Base-by-base conservation (phyloP, 192 early-diverging fungal species). In the Rhizophlyctis rosea region DNA sequence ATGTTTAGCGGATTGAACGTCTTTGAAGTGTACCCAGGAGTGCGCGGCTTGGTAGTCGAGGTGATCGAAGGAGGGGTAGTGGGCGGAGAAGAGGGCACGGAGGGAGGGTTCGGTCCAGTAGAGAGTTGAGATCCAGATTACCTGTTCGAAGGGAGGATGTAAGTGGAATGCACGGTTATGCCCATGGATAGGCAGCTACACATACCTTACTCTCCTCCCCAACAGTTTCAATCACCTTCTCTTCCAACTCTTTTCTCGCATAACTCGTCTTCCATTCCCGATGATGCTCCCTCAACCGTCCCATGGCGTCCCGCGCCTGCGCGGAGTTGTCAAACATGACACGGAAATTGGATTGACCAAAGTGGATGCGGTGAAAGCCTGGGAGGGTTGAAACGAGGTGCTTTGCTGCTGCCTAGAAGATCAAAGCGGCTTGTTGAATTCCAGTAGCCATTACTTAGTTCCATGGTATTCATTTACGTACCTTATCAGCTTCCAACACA, bases 311-410 rank as follows among this genome's bases (percentile, higher is more conserved):
- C 11, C 28, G 7, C 3, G 71, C 71, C 33, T 54, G 30, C 11
- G 54, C 60, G 7, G 66, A 28, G 32, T 53, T 32, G 5, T 59
- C n/a, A 14, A 73, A 59, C 4, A 71, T 47, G 9, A 68, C 61
- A 27, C 68, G 64, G 61, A 69, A 73, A 30, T 75, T 62, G 25
- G 21, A 35, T 2, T 44, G 65, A 4, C 59, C 61, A 54, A 64
- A 73, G 27, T 67, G 67, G n/a, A 62, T 27, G 25, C 68, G 65
- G 7, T 52, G 25, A 36, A 73, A 73, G 4, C 71, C 71, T 48
- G 65, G 65, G 5, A 71, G 67, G 9, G 16, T 33, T 33, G 16
- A 23, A 21, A 35, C 56, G 51, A 23, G 70, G 5, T 4, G 32
- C 47, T 34, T 32, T 67, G 44, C 50, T 18, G 34, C n/a, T n/a